These are phyloP conservation scores for Endoconidiophora polonica DNA, from an alignment of 2,329 filamentous ascomycete species.

Conservation along the genomic window DNA sequence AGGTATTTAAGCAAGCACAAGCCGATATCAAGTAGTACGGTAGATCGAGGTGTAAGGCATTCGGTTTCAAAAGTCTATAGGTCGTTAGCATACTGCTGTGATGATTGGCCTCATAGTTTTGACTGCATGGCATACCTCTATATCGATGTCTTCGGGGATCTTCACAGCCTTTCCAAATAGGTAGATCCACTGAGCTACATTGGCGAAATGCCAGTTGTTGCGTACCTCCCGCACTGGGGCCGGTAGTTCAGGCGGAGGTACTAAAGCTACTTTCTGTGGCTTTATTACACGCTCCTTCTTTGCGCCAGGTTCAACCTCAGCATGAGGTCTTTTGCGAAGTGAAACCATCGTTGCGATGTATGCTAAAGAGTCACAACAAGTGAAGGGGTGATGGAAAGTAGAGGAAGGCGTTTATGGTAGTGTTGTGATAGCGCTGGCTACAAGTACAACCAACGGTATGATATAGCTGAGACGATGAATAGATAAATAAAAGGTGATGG, in stretches of 20 bases:
- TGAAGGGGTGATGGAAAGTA: too few relatives aligned
- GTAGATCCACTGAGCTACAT: conserved; percentile 82
- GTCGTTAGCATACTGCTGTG: not conserved
- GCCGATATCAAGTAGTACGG: conserved; percentile 62
- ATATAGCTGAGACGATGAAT: too few relatives aligned
- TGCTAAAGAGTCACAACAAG: not conserved
- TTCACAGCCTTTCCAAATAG: conserved; percentile 81
- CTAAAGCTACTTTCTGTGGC: not conserved
- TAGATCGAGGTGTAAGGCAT: conserved; percentile 65
- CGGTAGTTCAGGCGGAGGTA: not conserved
- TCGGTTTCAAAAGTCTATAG: conserved; percentile 70
- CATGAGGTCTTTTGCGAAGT: conserved; percentile 11
- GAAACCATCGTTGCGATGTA: conserved; percentile 12
- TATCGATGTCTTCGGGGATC: conserved; percentile 73
- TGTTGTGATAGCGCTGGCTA: too few relatives aligned
- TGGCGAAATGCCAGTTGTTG: conserved; percentile 92
- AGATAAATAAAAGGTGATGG: too few relatives aligned
- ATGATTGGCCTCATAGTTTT: not conserved
- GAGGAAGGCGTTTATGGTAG: too few relatives aligned
- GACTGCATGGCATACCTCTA: conserved; percentile 46
- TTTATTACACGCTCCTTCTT: conserved; percentile 1
- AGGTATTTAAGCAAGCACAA: conserved; percentile 80
- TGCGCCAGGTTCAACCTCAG: conserved; percentile 1
- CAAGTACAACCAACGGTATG: too few relatives aligned
- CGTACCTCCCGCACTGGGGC: conserved; percentile 32